phyloP scores from a whole-genome alignment of 148 eudicot genomes.

The Rhododendron vialii region DNA sequence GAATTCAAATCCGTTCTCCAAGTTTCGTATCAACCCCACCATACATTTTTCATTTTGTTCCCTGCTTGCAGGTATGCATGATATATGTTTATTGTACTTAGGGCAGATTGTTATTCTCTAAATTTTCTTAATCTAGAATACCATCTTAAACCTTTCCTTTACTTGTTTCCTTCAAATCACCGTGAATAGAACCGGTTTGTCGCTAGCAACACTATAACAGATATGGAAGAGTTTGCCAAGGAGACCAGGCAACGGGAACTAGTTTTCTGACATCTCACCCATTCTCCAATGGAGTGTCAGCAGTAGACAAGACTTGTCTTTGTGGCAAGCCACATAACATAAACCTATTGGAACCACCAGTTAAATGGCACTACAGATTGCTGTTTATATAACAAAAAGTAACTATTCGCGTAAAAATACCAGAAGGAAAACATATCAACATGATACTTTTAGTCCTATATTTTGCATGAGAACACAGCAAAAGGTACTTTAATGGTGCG shows the following conservation, averaged over 20 bases:
- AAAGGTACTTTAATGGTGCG: background rate
- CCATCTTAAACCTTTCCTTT: background rate
- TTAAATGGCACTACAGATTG: background rate
- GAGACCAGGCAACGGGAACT: background rate
- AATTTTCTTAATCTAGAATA: background rate
- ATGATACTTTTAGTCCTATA: background rate
- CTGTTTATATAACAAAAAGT: background rate
- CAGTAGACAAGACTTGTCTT: background rate
- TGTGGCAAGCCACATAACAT: no score
- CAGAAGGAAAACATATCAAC: background rate
- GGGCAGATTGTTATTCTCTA: background rate
- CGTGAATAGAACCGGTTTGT: background rate
- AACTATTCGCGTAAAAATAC: background rate
- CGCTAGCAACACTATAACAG: background rate
- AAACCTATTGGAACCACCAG: background rate
- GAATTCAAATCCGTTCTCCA: background rate
- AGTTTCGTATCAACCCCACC: background rate
- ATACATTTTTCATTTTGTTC: background rate
- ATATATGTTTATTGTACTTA: background rate
- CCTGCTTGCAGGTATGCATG: background rate
- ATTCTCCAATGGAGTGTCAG: background rate
- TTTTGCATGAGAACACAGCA: background rate
- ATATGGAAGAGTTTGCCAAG: background rate
- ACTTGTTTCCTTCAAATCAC: background rate
- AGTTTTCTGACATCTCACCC: background rate